Evolutionary conservation across 768 basidiomycete species (phyloP).

Genomic region (Psilocybe sp.): DNA sequence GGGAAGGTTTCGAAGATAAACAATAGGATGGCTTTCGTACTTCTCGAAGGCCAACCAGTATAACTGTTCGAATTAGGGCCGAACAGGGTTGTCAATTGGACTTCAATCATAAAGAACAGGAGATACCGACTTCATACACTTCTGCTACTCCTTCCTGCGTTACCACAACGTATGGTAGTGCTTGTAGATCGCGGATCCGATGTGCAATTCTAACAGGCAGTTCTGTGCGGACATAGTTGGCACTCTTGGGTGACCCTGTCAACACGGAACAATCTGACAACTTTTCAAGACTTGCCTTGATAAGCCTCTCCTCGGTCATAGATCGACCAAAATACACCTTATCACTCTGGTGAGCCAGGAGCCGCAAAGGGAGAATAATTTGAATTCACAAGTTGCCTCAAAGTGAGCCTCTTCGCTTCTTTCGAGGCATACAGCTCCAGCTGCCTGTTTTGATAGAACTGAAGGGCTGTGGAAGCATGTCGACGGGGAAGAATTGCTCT

Average conservation of each 20-base stretch:
- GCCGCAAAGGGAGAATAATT: too few relatives aligned
- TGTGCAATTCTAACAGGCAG: slow-evolving; percentile 87
- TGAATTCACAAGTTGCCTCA: slow-evolving; percentile 70
- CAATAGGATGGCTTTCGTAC: slow-evolving; percentile 32
- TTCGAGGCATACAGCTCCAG: slow-evolving; percentile 78
- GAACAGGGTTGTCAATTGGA: neutral
- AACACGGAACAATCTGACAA: neutral
- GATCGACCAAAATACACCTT: slow-evolving; percentile 86
- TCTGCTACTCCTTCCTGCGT: slow-evolving; percentile 80
- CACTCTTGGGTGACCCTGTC: slow-evolving; percentile 50
- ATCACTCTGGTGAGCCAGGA: too few relatives aligned
- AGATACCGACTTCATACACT: slow-evolving; percentile 71
- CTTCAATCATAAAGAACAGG: neutral
- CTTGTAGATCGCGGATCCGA: slow-evolving; percentile 82
- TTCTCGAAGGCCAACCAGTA: slow-evolving; percentile 89
- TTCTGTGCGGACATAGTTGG: slow-evolving; percentile 88
- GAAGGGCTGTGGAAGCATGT: slow-evolving; percentile 34
- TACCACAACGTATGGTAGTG: slow-evolving; percentile 82
- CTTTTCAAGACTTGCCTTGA: slow-evolving; percentile 47
- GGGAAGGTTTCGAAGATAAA: neutral
- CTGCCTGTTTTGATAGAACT: slow-evolving; percentile 83
- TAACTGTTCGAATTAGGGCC: slow-evolving; percentile 42
- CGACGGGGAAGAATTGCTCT: slow-evolving; percentile 5
- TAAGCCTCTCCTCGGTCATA: slow-evolving; percentile 74
- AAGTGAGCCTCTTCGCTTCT: slow-evolving; percentile 66